These are phyloP conservation scores for Amyloporia xantha DNA, from an alignment of 768 basidiomycete genomes.

Conservation along the genomic window DNA sequence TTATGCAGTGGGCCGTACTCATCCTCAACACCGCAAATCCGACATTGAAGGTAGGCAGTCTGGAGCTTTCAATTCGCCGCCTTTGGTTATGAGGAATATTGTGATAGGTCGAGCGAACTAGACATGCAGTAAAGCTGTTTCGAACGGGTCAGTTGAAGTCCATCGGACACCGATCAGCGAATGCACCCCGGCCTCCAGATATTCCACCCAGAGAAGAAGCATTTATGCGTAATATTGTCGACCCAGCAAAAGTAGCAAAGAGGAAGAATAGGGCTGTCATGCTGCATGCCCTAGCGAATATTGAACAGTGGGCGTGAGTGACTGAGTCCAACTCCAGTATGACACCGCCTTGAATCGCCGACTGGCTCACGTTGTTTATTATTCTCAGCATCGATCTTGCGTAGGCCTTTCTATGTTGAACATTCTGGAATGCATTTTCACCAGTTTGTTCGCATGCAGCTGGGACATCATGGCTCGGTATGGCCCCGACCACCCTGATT, in stretches of 20 bases:
- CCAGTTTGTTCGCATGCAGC: slow-evolving; percentile 26
- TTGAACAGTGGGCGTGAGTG: slow-evolving; percentile 85
- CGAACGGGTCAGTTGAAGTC: slow-evolving; percentile 61
- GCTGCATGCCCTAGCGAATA: slow-evolving; percentile 79
- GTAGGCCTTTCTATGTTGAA: slow-evolving; percentile 30
- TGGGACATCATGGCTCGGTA: slow-evolving; percentile 85
- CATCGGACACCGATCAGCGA: slow-evolving; percentile 47
- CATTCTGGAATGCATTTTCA: background rate
- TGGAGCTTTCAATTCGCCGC: background rate
- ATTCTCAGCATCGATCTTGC: slow-evolving; percentile 60
- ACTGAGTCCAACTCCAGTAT: too few species aligned
- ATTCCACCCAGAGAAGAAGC: slow-evolving; percentile 55
- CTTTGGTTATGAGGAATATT: background rate
- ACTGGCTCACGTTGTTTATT: background rate
- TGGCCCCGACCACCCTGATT: slow-evolving; percentile 47
- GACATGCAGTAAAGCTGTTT: slow-evolving; percentile 62
- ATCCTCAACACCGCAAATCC: slow-evolving; percentile 74
- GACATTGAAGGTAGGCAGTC: slow-evolving; percentile 48
- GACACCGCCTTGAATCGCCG: too few species aligned
- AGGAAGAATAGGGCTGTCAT: slow-evolving; percentile 64
- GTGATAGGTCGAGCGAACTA: slow-evolving; percentile 56
- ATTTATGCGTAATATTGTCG: slow-evolving; percentile 44
- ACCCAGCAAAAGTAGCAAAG: slow-evolving; percentile 51
- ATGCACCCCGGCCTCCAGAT: slow-evolving; percentile 50
- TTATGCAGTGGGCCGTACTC: slow-evolving; percentile 73